Base-by-base conservation (phyloP, 225 moss, liverwort and hornwort species). In the Pleurozium schreberi region DNA sequence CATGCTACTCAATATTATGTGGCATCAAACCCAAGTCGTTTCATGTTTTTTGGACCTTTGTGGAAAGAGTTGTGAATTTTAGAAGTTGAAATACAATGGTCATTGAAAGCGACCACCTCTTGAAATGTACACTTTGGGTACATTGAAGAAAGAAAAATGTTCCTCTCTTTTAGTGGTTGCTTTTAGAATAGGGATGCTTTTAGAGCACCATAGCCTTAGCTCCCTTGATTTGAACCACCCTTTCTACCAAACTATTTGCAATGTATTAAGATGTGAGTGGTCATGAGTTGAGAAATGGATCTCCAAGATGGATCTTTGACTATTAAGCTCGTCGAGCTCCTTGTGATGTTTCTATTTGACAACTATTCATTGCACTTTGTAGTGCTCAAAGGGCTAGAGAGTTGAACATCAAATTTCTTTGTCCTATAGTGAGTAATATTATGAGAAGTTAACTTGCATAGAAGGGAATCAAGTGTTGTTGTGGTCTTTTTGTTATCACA, bases 181-280 rank as follows among this genome's bases (percentile, higher is more conserved):
- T 71, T 71, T 27, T 42, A 5, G 9, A 43, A 9, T 2, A 26
- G 0, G 22, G 5, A 0, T 3, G 6, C 18, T 30, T 73, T 18
- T 17, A 28, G 28, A 28, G 10, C 11, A 45, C 4, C 10, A 1
- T 18, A 45, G n/a, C 0, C 11, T 30, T 30, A 45, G 17, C 4
- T 18, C 33, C 31, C 4, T 49, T 0, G 0, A 49, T 49, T 73
- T 49, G 2, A 33, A 49, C 9, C 2, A n/a, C 0, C 7, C 31
- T 19, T 49, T 19, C 7, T 3, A 47, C 74, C 12, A 33, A 75
- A 33, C 7, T 11, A 74, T 3, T 20, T 49, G 19, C 49, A 75
- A 49, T 33, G 31, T 75, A 19, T 49, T 2, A 31, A 49, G 33
- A 0, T 0, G 0, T 49, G 0, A 7, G 0, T 19, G 6, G 31